A percentile compares a stretch with the other conserved stretches of the same genome.
Conservation (phyloP, 176 grass and related monocot genomes). For the Aegilops sharonensis region DNA sequence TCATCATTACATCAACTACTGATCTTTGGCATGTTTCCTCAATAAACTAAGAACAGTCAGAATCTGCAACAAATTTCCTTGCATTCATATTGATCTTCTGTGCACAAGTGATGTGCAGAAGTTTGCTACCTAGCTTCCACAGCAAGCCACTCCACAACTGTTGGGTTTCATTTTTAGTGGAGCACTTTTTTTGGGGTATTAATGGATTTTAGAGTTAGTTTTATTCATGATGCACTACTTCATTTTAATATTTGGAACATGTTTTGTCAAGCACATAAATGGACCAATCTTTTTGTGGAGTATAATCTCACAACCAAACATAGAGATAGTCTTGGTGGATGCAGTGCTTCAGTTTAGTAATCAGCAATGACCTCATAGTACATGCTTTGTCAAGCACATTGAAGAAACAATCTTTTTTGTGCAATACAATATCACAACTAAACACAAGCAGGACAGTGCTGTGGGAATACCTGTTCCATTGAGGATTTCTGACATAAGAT, state of each 20-base stretch:
- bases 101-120: neutral
- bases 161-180: neutral
- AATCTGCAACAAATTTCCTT: neutral
- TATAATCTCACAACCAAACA: neutral
- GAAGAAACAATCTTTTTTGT: no score
- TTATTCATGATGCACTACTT: neutral
- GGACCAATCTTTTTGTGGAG: no score
- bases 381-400: no score
- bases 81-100: neutral
- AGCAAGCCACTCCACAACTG: neutral
- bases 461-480: no score
- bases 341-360: no score
- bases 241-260: neutral
- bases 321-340: no score
- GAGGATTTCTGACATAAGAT: no score
- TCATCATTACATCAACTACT: neutral
- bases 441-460: no score
- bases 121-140: conserved; percentile 15
- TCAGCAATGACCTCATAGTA: no score
- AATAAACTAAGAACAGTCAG: neutral
- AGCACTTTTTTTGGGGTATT: neutral
- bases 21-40: neutral
- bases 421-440: no score
- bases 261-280: no score
- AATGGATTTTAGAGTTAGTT: neutral